Evolutionary conservation across 805 yeast genomes (phyloP).

Genomic region (Lachancea kluyveri): DNA sequence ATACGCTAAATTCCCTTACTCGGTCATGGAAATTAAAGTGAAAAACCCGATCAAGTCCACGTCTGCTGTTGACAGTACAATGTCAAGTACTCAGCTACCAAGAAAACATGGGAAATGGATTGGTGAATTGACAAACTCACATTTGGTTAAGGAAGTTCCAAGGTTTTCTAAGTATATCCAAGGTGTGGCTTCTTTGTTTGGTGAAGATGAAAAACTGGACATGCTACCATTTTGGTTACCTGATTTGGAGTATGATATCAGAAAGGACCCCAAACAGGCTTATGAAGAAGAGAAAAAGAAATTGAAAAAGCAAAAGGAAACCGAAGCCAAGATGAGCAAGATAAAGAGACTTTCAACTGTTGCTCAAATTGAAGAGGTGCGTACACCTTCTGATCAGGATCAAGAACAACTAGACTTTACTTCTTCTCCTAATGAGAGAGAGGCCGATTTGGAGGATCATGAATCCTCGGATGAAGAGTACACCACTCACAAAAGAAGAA

Average conservation of each 20-base stretch:
- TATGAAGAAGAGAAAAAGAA: conserved; percentile 59
- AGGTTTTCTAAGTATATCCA: conserved; percentile 89
- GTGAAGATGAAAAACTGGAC: conserved; percentile 80
- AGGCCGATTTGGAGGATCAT: conserved; percentile 48
- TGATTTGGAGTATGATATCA: conserved; percentile 74
- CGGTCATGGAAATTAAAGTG: conserved; percentile 82
- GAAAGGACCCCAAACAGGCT: conserved; percentile 74
- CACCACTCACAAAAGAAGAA: conserved; percentile 5
- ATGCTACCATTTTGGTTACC: conserved; percentile 93
- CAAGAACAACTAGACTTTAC: conserved; percentile 2
- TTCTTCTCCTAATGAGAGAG: conserved; percentile 21
- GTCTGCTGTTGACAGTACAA: conserved; percentile 26
- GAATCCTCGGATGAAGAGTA: conserved; percentile 45
- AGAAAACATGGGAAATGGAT: conserved; percentile 68
- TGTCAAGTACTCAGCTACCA: conserved; percentile 33
- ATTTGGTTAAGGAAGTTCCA: conserved; percentile 88
- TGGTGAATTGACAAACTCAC: conserved; percentile 74
- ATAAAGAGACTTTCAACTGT: conserved; percentile 31
- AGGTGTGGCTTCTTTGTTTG: conserved; percentile 81
- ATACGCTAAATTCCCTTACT: conserved; percentile 72
- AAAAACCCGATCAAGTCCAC: conserved; percentile 35
- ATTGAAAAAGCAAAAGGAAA: conserved; percentile 40
- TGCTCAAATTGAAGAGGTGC: conserved; percentile 8
- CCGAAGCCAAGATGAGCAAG: conserved; percentile 30
- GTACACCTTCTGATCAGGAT: conserved; percentile 2